Evolutionary conservation across 768 basidiomycete genomes (phyloP).

Genomic region (Amanita molliuscula): DNA sequence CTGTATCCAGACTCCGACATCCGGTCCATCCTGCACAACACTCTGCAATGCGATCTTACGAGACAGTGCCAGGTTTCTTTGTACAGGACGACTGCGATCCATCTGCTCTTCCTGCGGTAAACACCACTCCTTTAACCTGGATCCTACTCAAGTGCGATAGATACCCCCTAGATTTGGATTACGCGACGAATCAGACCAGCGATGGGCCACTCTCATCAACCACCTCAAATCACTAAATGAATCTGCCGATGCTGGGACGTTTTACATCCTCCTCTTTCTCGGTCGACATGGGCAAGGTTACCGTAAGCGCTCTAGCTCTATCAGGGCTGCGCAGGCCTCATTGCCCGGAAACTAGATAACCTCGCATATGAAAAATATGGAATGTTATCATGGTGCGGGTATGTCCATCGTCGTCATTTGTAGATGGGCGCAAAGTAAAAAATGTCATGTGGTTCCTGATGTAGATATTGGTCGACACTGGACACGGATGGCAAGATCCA

Average conservation of each 20-base stretch:
- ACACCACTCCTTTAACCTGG: conserved; percentile 6
- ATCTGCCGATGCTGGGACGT: conserved; percentile 22
- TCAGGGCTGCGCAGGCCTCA: neutral
- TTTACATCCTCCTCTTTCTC: conserved; percentile 57
- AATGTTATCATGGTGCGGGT: conserved; percentile 52
- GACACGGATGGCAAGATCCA: conserved; percentile 53
- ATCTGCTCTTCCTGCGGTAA: conserved; percentile 3
- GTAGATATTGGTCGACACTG: conserved; percentile 52
- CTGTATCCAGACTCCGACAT: too few relatives aligned
- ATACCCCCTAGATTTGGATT: conserved; percentile 51
- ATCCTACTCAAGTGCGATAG: conserved; percentile 18
- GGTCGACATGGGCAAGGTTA: conserved; percentile 67
- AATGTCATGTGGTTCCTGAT: neutral
- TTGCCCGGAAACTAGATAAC: conserved; percentile 41
- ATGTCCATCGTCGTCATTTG: conserved; percentile 13
- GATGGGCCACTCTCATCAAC: conserved; percentile 38
- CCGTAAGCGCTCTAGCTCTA: conserved; percentile 34
- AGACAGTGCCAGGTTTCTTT: too few relatives aligned
- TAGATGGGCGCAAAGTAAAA: neutral
- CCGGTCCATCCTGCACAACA: too few relatives aligned
- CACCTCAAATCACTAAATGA: conserved; percentile 38
- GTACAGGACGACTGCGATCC: neutral
- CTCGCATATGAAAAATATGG: conserved; percentile 52
- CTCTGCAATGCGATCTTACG: too few relatives aligned
- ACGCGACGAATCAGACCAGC: conserved; percentile 32